A percentile compares a stretch with the other conserved stretches of the same genome.
phyloP scores from a whole-genome alignment of 352 stramenopile species.

The Phytophthora macrochlamydospora region DNA sequence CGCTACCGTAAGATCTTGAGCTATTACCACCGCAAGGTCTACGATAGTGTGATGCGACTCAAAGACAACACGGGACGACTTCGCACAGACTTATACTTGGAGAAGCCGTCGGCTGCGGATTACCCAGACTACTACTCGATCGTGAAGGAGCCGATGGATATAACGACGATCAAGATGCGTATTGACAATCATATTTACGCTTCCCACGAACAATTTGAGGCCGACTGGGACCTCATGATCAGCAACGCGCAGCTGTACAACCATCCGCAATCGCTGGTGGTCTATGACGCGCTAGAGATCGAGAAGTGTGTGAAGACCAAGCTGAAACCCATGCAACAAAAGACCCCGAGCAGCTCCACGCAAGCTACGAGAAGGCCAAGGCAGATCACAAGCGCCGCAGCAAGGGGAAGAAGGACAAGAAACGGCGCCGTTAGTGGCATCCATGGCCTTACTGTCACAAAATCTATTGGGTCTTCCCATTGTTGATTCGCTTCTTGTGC shows the following conservation, averaged over 20 bases:
- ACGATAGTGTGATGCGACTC: conserved; percentile 83
- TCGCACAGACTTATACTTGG: conserved; percentile 78
- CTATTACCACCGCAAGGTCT: conserved; percentile 87
- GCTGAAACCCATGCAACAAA: conserved; percentile 70
- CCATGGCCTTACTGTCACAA: conserved; percentile 36
- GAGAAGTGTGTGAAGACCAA: conserved; percentile 85
- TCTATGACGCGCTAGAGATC: conserved; percentile 84
- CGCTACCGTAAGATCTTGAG: conserved; percentile 69
- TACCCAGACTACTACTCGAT: conserved; percentile 93
- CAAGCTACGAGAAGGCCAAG: conserved; percentile 77
- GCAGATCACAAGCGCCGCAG: conserved; percentile 81
- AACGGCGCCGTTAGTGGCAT: conserved; percentile 53
- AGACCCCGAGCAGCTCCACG: conserved; percentile 60
- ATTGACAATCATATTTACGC: conserved; percentile 74
- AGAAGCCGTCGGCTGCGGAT: conserved; percentile 77
- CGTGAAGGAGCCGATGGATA: conserved; percentile 87
- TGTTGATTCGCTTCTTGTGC: conserved; percentile 6
- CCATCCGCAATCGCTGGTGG: conserved; percentile 81
- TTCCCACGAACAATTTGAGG: conserved; percentile 69
- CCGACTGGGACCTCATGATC: conserved; percentile 87
- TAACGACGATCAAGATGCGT: conserved; percentile 85
- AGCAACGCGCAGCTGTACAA: conserved; percentile 90
- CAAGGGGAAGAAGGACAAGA: conserved; percentile 83
- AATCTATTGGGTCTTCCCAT: conserved; percentile 32
- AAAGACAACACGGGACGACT: conserved; percentile 68